Conservation (phyloP, 2,329 filamentous ascomycete genomes). For the Annulohypoxylon truncatum region DNA sequence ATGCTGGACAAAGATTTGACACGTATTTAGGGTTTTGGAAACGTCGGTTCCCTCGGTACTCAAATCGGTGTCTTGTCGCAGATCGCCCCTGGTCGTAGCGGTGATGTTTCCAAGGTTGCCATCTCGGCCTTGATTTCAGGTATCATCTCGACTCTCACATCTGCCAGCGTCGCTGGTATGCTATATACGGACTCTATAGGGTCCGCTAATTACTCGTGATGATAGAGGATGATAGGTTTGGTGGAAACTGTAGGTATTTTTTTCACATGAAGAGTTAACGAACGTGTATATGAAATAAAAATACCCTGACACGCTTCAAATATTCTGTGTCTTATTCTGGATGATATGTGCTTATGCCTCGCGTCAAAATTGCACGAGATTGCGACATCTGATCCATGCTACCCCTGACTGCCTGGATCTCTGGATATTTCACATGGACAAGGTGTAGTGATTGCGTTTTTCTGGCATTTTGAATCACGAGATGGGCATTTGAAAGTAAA, state of each 20-base stretch:
- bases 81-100: slow-evolving; percentile 78
- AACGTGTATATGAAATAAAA: slow-evolving; percentile 18
- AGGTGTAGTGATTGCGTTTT: no score
- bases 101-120: slow-evolving; percentile 80
- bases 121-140: slow-evolving; percentile 82
- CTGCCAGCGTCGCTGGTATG: slow-evolving; percentile 81
- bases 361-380: neutral
- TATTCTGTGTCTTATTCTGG: neutral
- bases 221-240: neutral
- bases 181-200: slow-evolving; percentile 55
- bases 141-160: slow-evolving; percentile 81
- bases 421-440: neutral
- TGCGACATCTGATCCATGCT: neutral
- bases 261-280: neutral
- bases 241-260: neutral
- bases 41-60: slow-evolving; percentile 87
- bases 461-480: no score
- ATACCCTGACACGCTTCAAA: neutral
- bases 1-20: slow-evolving; percentile 32
- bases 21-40: slow-evolving; percentile 72
- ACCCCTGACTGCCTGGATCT: neutral
- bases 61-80: slow-evolving; percentile 90
- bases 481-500: no score
- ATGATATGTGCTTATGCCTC: neutral
- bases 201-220: neutral